These are phyloP conservation scores for Aspergillus floridensis DNA, from an alignment of 2,329 filamentous ascomycete species.

Conservation along the genomic window DNA sequence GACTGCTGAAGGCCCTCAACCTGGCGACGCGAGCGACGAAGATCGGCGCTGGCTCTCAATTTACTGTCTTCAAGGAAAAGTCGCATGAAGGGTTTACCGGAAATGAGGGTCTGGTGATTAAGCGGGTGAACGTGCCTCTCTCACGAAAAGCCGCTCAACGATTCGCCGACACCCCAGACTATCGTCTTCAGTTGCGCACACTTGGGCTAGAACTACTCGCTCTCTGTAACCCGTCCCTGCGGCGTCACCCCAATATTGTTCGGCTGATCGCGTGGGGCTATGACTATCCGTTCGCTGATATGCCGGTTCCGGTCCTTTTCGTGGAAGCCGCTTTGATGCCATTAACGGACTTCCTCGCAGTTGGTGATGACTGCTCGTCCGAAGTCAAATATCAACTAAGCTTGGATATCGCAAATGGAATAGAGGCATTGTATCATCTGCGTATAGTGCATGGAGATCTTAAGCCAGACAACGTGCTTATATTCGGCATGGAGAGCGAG, in stretches of 20 bases:
- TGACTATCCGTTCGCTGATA: conserved; percentile 27
- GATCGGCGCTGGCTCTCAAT: conserved; percentile 27
- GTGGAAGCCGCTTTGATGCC: conserved; percentile 28
- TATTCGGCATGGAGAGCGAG: conserved; percentile 19
- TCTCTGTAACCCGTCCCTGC: conserved; percentile 28
- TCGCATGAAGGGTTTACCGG: background rate
- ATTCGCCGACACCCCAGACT: conserved; percentile 24
- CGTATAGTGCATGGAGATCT: conserved; percentile 30
- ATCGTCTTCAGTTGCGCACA: conserved; percentile 24
- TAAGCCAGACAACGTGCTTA: conserved; percentile 31
- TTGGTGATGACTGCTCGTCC: conserved; percentile 11
- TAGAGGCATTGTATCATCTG: conserved; percentile 26
- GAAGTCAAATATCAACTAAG: conserved; percentile 25
- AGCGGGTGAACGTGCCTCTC: conserved; percentile 28
- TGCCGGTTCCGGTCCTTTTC: conserved; percentile 27
- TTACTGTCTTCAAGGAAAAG: conserved; percentile 27
- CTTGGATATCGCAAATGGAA: conserved; percentile 23
- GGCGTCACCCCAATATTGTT: conserved; percentile 27
- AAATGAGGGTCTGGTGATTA: conserved; percentile 26
- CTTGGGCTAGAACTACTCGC: conserved; percentile 26
- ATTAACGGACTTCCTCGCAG: conserved; percentile 23
- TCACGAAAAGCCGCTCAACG: conserved; percentile 17
- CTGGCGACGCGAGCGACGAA: conserved; percentile 22
- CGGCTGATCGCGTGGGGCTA: conserved; percentile 28
- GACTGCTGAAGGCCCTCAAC: conserved; percentile 22